Conservation (phyloP, 2,329 filamentous ascomycete species). For the Epichloe brachyelytri region DNA sequence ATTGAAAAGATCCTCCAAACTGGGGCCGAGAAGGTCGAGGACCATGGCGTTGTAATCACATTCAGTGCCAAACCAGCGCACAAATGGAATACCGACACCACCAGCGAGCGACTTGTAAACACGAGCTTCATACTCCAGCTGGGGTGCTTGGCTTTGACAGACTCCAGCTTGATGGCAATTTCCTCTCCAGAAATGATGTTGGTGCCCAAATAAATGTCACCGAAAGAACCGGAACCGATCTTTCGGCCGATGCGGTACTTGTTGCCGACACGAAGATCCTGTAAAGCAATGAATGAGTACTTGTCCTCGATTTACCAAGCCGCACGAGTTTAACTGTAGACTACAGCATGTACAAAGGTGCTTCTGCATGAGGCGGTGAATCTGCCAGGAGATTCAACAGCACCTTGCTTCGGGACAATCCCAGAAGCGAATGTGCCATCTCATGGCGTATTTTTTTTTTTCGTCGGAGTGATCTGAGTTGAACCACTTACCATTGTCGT, state of each 20-base stretch:
- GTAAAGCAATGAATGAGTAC: conserved; percentile 2
- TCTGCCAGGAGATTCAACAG: too few species aligned
- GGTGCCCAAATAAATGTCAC: conserved; percentile 97
- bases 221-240: conserved; percentile 95
- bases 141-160: conserved; percentile 98
- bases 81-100: conserved; percentile 94
- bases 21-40: conserved; percentile 87
- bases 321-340: too few species aligned
- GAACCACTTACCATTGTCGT: conserved; percentile 37
- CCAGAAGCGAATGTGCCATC: too few species aligned
- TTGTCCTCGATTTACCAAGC: background rate
- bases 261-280: conserved; percentile 98
- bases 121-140: conserved; percentile 96
- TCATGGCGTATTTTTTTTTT: too few species aligned
- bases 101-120: conserved; percentile 86
- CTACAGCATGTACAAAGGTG: too few species aligned
- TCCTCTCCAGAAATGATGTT: conserved; percentile 99
- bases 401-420: too few species aligned
- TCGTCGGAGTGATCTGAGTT: background rate
- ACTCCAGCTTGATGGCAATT: conserved; percentile 99
- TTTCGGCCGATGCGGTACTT: conserved; percentile 99
- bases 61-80: conserved; percentile 98
- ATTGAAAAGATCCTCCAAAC: conserved; percentile 97
- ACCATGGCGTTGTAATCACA: conserved; percentile 99
- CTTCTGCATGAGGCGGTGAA: too few species aligned